Percentiles rank a stretch among this genome's conserved stretches.
Evolutionary conservation across 495 filamentous ascomycete species (phyloP).

Genomic region (Jackrogersella multiformis): DNA sequence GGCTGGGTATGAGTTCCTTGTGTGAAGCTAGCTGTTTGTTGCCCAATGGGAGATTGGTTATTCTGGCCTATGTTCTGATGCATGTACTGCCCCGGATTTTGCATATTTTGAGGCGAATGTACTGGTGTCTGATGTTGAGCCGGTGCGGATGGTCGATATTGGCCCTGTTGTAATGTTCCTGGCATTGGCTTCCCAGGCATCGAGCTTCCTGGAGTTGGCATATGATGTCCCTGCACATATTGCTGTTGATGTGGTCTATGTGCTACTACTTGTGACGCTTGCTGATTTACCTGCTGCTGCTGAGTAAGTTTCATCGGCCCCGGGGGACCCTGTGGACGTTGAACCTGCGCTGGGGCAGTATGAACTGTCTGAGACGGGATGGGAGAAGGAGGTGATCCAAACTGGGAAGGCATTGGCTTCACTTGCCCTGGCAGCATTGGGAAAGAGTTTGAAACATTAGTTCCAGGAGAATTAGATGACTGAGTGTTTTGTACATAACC

Average conservation of each 20-base stretch:
- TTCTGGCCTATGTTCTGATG: conserved; percentile 13
- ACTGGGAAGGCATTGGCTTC: conserved; percentile 40
- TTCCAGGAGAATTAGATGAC: conserved; percentile 6
- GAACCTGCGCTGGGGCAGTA: conserved; percentile 7
- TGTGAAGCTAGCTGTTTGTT: not conserved
- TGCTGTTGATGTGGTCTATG: conserved; percentile 29
- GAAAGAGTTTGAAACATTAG: conserved; percentile 28
- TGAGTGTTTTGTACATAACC: conserved; percentile 9
- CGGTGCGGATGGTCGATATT: conserved; percentile 23
- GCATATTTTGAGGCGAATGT: conserved; percentile 3
- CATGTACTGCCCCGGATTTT: conserved; percentile 1
- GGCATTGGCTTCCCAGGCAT: conserved; percentile 13
- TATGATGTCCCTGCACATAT: conserved; percentile 12
- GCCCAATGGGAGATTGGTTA: conserved; percentile 9
- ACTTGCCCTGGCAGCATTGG: conserved; percentile 48
- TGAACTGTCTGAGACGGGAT: conserved; percentile 14
- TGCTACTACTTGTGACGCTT: conserved; percentile 3
- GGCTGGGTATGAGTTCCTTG: conserved; percentile 14
- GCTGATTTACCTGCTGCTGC: conserved; percentile 9
- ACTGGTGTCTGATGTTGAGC: conserved; percentile 27
- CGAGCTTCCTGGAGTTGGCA: not conserved
- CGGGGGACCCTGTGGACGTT: conserved; percentile 1
- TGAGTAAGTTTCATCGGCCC: conserved; percentile 10
- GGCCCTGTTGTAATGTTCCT: conserved; percentile 19
- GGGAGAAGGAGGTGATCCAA: conserved; percentile 32